Evolutionary conservation across 371 early-diverging fungal genomes (phyloP).

Genomic region (Apophysomyces variabilis): DNA sequence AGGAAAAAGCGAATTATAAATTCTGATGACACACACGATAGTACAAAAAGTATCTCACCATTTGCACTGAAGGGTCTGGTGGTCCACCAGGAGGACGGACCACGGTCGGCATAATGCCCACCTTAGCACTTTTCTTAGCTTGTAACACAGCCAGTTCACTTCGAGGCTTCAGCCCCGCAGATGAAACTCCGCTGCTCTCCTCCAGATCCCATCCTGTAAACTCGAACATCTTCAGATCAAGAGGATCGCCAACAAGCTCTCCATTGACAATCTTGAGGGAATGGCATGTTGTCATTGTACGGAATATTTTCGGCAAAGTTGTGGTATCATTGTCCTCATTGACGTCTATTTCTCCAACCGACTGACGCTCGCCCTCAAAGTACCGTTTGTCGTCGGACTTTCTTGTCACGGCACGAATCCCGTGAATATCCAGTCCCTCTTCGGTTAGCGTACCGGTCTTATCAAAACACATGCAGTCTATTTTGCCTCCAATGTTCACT

Average conservation of each 20-base stretch:
- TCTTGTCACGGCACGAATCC: conserved; percentile 64
- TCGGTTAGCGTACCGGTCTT: conserved; percentile 99
- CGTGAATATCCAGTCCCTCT: conserved; percentile 97
- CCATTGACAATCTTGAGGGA: conserved; percentile 91
- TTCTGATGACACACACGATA: background rate
- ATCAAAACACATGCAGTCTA: conserved; percentile 98
- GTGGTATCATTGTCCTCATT: conserved; percentile 24
- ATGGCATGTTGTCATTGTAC: conserved; percentile 97
- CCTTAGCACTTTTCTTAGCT: conserved; percentile 44
- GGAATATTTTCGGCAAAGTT: conserved; percentile 50
- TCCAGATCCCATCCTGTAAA: conserved; percentile 93
- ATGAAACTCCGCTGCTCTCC: conserved; percentile 68
- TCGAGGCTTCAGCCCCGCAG: conserved; percentile 42
- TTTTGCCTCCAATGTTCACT: conserved; percentile 96
- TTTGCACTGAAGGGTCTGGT: conserved; percentile 38
- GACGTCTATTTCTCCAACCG: conserved; percentile 29
- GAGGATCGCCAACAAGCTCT: conserved; percentile 95
- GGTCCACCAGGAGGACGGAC: conserved; percentile 84
- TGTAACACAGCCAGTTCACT: conserved; percentile 39
- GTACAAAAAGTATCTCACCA: conserved; percentile 21
- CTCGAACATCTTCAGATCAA: conserved; percentile 99
- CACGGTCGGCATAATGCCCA: conserved; percentile 77
- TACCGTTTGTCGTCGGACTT: conserved; percentile 26
- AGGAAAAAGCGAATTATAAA: conserved; percentile 4
- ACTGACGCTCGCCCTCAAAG: conserved; percentile 47